A percentile compares a stretch with the other conserved stretches of the same genome.
These are phyloP conservation scores for Coemansia interrupta DNA, from an alignment of 192 early-diverging fungal species.

Conservation along the genomic window DNA sequence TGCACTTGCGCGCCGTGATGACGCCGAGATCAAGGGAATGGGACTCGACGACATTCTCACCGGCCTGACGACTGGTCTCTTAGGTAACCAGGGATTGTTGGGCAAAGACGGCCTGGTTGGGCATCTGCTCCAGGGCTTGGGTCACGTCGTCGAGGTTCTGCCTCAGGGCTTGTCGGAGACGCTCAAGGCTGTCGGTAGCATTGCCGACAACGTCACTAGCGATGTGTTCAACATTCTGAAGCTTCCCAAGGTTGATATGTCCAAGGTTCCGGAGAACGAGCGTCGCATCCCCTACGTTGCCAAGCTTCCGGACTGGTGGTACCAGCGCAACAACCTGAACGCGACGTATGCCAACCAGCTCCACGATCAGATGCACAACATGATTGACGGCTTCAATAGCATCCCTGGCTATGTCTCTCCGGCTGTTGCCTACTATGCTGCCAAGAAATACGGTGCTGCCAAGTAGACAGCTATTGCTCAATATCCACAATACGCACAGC, in stretches of 20 bases:
- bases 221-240: constrained; percentile 49
- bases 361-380: constrained; percentile 38
- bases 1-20: constrained; percentile 22
- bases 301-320: constrained; percentile 44
- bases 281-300: constrained; percentile 44
- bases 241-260: constrained; percentile 43
- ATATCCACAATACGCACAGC: too few relatives aligned
- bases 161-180: constrained; percentile 43
- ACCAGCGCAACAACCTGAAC: constrained; percentile 45
- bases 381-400: constrained; percentile 50
- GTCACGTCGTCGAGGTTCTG: constrained; percentile 47
- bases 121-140: constrained; percentile 41
- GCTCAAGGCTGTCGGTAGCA: constrained; percentile 46
- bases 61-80: constrained; percentile 28
- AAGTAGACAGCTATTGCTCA: neutral
- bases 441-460: constrained; percentile 43
- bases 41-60: constrained; percentile 41
- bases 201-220: constrained; percentile 30
- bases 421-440: constrained; percentile 40
- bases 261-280: constrained; percentile 46
- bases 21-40: constrained; percentile 25
- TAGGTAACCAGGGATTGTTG: constrained; percentile 33
- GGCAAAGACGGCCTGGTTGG: constrained; percentile 44
- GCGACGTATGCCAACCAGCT: constrained; percentile 47
- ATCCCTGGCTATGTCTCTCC: constrained; percentile 50